phyloP scores from a whole-genome alignment of 768 basidiomycete genomes.

The Lactarius vividus region DNA sequence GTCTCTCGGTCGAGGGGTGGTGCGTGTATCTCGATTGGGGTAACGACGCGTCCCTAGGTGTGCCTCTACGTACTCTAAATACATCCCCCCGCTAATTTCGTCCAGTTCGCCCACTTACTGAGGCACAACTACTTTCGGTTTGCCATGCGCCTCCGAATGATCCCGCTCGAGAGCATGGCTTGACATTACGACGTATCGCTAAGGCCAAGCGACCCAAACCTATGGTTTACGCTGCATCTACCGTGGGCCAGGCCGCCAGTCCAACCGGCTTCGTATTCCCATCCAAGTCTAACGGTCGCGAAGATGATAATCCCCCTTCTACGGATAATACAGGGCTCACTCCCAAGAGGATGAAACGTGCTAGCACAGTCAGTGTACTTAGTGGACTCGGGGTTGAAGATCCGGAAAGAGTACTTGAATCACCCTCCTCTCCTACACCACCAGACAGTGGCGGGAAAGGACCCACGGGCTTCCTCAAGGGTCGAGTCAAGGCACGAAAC shows the following conservation, averaged over 20 bases:
- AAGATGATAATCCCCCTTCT: constrained; percentile 34
- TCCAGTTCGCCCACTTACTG: constrained; percentile 71
- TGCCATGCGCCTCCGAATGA: constrained; percentile 80
- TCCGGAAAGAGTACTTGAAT: constrained; percentile 62
- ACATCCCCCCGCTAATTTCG: constrained; percentile 10
- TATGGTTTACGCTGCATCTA: constrained; percentile 41
- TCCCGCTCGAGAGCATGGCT: constrained; percentile 72
- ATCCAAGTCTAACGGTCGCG: constrained; percentile 36
- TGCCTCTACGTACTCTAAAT: constrained; percentile 30
- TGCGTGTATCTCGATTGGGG: constrained; percentile 71
- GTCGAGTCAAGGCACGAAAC: constrained; percentile 77
- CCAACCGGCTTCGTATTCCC: constrained; percentile 38
- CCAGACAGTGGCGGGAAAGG: constrained; percentile 39
- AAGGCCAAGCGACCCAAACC: constrained; percentile 42
- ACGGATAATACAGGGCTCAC: constrained; percentile 10
- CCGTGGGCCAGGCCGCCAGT: constrained; percentile 30
- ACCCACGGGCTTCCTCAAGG: constrained; percentile 35
- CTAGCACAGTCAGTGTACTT: constrained; percentile 91
- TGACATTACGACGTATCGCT: constrained; percentile 64
- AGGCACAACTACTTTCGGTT: constrained; percentile 76
- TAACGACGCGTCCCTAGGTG: constrained; percentile 50
- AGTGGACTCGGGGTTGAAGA: constrained; percentile 89
- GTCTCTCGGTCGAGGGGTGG: constrained; percentile 86
- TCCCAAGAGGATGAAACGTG: constrained; percentile 73
- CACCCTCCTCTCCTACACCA: constrained; percentile 49